These are phyloP conservation scores for Russula olivacea DNA, from an alignment of 768 basidiomycete species.

Conservation along the genomic window DNA sequence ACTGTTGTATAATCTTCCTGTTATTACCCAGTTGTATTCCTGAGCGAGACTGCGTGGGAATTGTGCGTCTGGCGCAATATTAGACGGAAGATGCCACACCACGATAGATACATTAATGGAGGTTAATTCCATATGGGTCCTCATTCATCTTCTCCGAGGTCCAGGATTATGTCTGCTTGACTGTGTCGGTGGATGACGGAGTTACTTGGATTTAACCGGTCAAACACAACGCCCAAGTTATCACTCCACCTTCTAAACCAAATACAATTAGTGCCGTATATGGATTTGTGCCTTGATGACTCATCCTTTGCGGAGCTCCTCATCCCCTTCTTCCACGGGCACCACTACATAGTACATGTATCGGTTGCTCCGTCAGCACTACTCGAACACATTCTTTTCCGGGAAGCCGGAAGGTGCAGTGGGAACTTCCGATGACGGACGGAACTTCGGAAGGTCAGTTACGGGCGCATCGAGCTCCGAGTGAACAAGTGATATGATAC, in stretches of 20 bases:
- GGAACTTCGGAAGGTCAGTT: not conserved
- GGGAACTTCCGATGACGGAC: not conserved
- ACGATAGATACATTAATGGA: not conserved
- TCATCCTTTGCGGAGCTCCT: not conserved
- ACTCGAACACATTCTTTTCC: too few relatives aligned
- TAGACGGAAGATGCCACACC: not conserved
- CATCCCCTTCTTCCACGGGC: not conserved
- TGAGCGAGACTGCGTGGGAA: not conserved
- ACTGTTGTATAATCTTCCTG: conserved; percentile 6
- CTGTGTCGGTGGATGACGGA: not conserved
- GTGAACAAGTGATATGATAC: not conserved
- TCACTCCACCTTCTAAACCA: not conserved
- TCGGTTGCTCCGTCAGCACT: not conserved
- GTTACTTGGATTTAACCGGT: not conserved
- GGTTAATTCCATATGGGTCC: not conserved
- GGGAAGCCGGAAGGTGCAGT: not conserved
- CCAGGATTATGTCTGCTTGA: not conserved
- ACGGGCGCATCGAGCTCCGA: not conserved
- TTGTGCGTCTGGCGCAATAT: not conserved
- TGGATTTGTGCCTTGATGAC: not conserved
- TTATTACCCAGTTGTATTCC: not conserved
- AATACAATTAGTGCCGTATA: not conserved
- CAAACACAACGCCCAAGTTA: not conserved
- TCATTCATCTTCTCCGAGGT: not conserved
- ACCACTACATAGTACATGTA: not conserved